Percentiles rank a stretch among this genome's conserved stretches.
Conservation (phyloP, 768 basidiomycete species). For the Rhizopogon roseolus region DNA sequence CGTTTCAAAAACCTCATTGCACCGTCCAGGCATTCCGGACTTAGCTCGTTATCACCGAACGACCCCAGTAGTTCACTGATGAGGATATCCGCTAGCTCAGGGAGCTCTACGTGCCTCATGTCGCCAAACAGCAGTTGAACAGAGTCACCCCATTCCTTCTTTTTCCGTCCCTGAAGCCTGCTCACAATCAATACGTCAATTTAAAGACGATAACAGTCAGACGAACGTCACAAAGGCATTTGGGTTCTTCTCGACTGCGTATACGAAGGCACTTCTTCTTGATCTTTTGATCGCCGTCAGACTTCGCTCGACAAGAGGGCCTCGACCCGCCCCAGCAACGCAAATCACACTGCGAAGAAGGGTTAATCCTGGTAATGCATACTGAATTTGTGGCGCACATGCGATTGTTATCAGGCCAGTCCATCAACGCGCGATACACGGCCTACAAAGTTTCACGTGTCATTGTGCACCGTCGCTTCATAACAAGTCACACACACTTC, state of each 20-base stretch:
- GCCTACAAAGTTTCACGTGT: constrained; percentile 44
- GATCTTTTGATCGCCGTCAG: constrained; percentile 72
- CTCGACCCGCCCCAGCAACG: constrained; percentile 93
- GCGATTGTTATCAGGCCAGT: constrained; percentile 54
- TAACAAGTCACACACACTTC: constrained; percentile 46
- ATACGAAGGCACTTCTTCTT: constrained; percentile 57
- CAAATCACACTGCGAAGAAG: constrained; percentile 62
- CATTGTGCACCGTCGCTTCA: constrained; percentile 7
- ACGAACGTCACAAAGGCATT: constrained; percentile 93
- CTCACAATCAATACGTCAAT: constrained; percentile 9
- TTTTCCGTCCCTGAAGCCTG: constrained; percentile 82
- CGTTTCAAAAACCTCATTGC: constrained; percentile 91
- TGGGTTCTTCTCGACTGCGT: constrained; percentile 95
- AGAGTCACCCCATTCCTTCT: constrained; percentile 74
- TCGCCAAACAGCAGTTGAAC: constrained; percentile 91
- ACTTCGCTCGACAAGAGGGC: constrained; percentile 85
- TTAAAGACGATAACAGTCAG: constrained; percentile 6
- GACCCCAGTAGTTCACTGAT: constrained; percentile 95
- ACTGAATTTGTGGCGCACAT: constrained; percentile 45
- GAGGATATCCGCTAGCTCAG: constrained; percentile 87
- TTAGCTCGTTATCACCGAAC: constrained; percentile 98
- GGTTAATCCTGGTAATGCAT: constrained; percentile 1
- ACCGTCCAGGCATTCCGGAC: constrained; percentile 96
- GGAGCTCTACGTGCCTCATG: constrained; percentile 81
- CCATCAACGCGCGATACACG: constrained; percentile 72